Percentiles rank a stretch among this genome's conserved stretches.
Evolutionary conservation across 225 moss, liverwort and hornwort genomes (phyloP).

Genomic region (Asterella californica): DNA sequence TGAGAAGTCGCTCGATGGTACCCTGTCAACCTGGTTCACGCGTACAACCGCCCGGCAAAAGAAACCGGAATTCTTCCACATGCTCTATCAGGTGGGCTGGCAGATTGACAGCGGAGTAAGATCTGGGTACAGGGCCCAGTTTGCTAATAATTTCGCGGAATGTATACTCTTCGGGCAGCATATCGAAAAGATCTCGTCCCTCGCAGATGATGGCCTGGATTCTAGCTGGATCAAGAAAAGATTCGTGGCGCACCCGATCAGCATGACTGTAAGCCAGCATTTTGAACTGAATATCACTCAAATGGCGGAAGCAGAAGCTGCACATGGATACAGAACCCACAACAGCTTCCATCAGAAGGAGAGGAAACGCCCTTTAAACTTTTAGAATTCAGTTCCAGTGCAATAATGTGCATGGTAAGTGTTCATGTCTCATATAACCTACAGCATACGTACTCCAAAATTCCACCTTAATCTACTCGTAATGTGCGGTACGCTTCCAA

Average conservation of each 20-base stretch:
- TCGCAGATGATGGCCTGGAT: conserved; percentile 63
- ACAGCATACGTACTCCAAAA: too few species aligned
- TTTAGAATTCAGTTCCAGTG: too few species aligned
- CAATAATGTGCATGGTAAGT: too few species aligned
- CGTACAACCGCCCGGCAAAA: conserved; percentile 64
- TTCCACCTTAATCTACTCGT: too few species aligned
- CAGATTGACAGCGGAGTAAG: conserved; percentile 60
- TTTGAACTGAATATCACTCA: conserved; percentile 69
- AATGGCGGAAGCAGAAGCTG: conserved; percentile 74
- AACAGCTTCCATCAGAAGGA: neutral
- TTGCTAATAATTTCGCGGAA: conserved; percentile 62
- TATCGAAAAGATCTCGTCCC: conserved; percentile 67
- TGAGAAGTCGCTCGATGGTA: neutral
- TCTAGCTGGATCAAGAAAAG: conserved; percentile 47
- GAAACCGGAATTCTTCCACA: conserved; percentile 35
- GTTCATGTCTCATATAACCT: too few species aligned
- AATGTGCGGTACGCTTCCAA: too few species aligned
- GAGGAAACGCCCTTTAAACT: too few species aligned
- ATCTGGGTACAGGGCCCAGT: conserved; percentile 53
- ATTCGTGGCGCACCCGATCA: conserved; percentile 57
- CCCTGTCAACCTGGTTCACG: conserved; percentile 33
- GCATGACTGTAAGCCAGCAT: conserved; percentile 80
- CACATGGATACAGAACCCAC: neutral
- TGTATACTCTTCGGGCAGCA: conserved; percentile 72
- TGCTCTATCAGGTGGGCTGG: conserved; percentile 58